Conservation (phyloP, 2,329 filamentous ascomycete species). For the Monosporascus sp. region DNA sequence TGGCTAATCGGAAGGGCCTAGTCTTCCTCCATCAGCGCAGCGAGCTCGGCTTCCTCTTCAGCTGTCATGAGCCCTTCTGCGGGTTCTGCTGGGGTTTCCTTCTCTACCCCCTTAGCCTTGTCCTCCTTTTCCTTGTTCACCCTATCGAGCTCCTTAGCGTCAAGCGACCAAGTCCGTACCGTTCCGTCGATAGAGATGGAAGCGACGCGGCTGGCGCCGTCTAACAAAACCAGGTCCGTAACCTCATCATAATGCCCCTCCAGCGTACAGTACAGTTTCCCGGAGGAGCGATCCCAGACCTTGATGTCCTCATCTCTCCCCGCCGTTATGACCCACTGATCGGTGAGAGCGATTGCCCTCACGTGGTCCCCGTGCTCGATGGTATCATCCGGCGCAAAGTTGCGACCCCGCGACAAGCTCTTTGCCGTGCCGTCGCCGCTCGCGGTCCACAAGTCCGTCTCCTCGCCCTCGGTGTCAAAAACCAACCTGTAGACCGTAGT, state of each 20-base stretch:
- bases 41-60: slow-evolving; percentile 90
- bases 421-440: slow-evolving; percentile 87
- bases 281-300: slow-evolving; percentile 74
- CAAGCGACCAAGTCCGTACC: slow-evolving; percentile 75
- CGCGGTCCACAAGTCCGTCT: slow-evolving; percentile 82
- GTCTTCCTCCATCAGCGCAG: slow-evolving; percentile 82
- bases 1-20: slow-evolving; percentile 16
- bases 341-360: slow-evolving; percentile 69
- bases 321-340: slow-evolving; percentile 77
- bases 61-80: slow-evolving; percentile 62
- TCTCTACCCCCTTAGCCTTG: slow-evolving; percentile 43
- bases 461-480: slow-evolving; percentile 59
- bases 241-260: slow-evolving; percentile 91
- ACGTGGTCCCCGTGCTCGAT: slow-evolving; percentile 87
- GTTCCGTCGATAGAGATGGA: slow-evolving; percentile 91
- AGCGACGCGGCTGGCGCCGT: slow-evolving; percentile 49
- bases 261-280: slow-evolving; percentile 67
- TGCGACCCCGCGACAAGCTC: slow-evolving; percentile 63
- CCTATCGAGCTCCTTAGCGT: slow-evolving; percentile 50
- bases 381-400: slow-evolving; percentile 66
- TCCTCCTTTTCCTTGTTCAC: slow-evolving; percentile 44
- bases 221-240: slow-evolving; percentile 67
- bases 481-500: slow-evolving; percentile 81
- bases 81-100: slow-evolving; percentile 40
- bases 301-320: slow-evolving; percentile 89